These are phyloP conservation scores for Phytophthora nicotianae DNA, from an alignment of 352 stramenopile genomes.

Conservation along the genomic window DNA sequence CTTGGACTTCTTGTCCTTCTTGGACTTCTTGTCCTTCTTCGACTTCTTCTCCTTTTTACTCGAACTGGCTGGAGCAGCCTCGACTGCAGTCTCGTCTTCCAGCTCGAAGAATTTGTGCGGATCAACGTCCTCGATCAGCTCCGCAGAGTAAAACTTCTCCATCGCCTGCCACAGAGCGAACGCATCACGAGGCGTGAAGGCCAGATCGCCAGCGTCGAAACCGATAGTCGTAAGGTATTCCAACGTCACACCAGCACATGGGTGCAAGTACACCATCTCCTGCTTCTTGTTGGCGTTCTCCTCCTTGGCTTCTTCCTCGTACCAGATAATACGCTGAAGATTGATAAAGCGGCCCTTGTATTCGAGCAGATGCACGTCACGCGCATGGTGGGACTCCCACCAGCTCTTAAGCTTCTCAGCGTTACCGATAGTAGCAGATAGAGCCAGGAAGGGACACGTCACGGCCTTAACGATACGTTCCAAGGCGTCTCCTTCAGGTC, in stretches of 20 bases:
- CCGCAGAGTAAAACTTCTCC: conserved; percentile 69
- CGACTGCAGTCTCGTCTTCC: conserved; percentile 43
- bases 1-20: conserved; percentile 69
- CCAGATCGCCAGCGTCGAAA: conserved; percentile 81
- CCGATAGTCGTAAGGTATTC: conserved; percentile 86
- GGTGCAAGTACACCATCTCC: conserved; percentile 80
- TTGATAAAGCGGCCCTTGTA: conserved; percentile 99
- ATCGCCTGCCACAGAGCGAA: conserved; percentile 95
- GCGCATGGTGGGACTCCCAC: conserved; percentile 92
- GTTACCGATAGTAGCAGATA: conserved; percentile 99
- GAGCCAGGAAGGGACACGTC: conserved; percentile 96
- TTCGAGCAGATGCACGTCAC: conserved; percentile 92
- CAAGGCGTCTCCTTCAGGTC: conserved; percentile 95
- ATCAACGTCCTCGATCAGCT: conserved; percentile 91
- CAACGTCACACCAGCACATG: conserved; percentile 82
- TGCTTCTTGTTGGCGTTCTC: conserved; percentile 51
- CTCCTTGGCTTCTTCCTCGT: conserved; percentile 57
- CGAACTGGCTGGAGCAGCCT: conserved; percentile 21
- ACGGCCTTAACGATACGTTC: conserved; percentile 95
- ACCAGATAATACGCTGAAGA: conserved; percentile 96
- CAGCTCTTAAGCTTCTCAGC: conserved; percentile 93
- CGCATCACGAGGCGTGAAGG: conserved; percentile 97
- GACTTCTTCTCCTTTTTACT: conserved; percentile 60
- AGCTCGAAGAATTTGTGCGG: conserved; percentile 95
- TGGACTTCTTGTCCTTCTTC: conserved; percentile 65